phyloP scores from a whole-genome alignment of 2,329 filamentous ascomycete genomes.

The Diplodia scrobiculata region DNA sequence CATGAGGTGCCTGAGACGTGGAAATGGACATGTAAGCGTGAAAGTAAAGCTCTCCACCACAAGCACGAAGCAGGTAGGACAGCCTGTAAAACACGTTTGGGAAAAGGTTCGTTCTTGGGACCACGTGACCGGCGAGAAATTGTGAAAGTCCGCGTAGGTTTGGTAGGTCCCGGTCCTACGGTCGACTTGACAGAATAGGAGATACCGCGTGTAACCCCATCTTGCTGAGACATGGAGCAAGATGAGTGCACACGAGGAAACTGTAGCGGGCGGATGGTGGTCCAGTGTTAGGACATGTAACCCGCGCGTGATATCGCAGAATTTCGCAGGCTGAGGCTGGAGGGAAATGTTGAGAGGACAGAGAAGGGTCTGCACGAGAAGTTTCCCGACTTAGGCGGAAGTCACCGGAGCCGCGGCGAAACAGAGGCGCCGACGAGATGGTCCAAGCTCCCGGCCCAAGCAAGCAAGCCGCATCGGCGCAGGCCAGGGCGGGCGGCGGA shows the following conservation, averaged over 20 bases:
- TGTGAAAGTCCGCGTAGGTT: not conserved
- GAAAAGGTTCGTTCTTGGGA: slow-evolving; percentile 17
- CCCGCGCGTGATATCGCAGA: no score
- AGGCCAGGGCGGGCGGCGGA: slow-evolving; percentile 16
- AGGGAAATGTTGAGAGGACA: not conserved
- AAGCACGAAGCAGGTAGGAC: slow-evolving; percentile 5
- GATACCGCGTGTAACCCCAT: no score
- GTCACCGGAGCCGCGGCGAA: not conserved
- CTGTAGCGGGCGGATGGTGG: no score
- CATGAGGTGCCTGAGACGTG: not conserved
- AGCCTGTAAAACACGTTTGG: slow-evolving; percentile 24
- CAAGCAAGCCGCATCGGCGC: not conserved
- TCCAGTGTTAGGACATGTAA: no score
- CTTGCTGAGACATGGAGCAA: no score
- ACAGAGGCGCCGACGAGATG: slow-evolving; percentile 1
- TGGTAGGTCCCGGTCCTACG: not conserved
- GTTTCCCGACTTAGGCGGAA: not conserved
- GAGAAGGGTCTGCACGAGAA: not conserved
- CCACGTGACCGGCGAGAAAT: slow-evolving; percentile 19
- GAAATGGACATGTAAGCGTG: slow-evolving; percentile 2
- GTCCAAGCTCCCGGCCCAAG: slow-evolving; percentile 21
- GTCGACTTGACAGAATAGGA: no score
- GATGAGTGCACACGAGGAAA: no score
- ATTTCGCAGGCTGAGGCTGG: not conserved
- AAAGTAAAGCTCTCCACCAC: slow-evolving; percentile 25